A percentile compares a stretch with the other conserved stretches of the same genome.
phyloP scores from a whole-genome alignment of 768 basidiomycete genomes.

The Lentinula boryana region DNA sequence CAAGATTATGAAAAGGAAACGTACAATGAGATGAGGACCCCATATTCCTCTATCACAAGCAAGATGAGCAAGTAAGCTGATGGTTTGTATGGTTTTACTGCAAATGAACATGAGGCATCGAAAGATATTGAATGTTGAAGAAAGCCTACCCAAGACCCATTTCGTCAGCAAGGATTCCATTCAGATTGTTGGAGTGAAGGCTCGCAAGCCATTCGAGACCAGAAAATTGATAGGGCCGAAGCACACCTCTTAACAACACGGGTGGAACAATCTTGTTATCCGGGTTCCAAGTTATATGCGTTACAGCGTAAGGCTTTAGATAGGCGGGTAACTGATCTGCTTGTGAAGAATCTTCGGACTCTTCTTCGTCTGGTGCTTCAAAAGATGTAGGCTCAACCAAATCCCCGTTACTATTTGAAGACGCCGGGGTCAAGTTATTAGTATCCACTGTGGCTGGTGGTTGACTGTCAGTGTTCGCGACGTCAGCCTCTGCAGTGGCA shows the following conservation, averaged over 20 bases:
- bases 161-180: conserved; percentile 87
- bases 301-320: conserved; percentile 64
- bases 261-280: conserved; percentile 55
- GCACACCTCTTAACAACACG: conserved; percentile 74
- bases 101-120: background rate
- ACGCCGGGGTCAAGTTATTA: background rate
- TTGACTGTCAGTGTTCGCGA: background rate
- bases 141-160: conserved; percentile 85
- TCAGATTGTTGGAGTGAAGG: conserved; percentile 73
- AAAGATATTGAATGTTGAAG: background rate
- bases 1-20: conserved; percentile 18
- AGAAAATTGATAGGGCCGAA: conserved; percentile 90
- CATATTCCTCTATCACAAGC: conserved; percentile 87
- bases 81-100: conserved; percentile 96
- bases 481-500: too few relatives aligned
- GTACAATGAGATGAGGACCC: conserved; percentile 86
- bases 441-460: background rate
- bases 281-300: conserved; percentile 63
- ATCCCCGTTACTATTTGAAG: background rate
- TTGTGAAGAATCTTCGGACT: background rate
- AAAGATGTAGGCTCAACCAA: too few relatives aligned
- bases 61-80: conserved; percentile 87
- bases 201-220: conserved; percentile 94
- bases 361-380: background rate
- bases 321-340: conserved; percentile 40